Base-by-base conservation (phyloP, 192 early-diverging fungal species). In the Coemansia guatemalensis region DNA sequence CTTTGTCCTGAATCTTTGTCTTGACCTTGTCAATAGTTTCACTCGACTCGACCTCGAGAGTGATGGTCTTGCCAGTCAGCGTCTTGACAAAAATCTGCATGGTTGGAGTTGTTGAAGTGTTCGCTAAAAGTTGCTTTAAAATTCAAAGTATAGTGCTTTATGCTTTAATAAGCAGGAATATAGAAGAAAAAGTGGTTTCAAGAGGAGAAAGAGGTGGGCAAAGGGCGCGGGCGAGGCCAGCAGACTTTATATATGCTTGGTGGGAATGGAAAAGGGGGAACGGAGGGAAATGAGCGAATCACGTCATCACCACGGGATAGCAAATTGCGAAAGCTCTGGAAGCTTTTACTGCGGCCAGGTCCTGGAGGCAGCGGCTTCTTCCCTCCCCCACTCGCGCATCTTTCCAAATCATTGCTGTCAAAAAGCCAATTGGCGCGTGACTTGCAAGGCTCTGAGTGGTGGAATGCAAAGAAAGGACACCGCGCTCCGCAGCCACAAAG, bases 51-150 rank as follows among this genome's bases (percentile, higher is more conserved):
- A 91, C 89, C 74, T 92, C 95, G 26, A 97, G 81, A 65, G 95
- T 97, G 82, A 97, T 95, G 74, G 95, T 97, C 88, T 95, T 97
- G 68, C 95, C 95, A 30, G 95, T 97, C 8, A 97, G 83, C 33
- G 92, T 91, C 86, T 94, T 81, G 54, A 81, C 78, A 44, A 80
- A 80, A 66, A 80, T 80, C 64, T 80, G 71, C 76, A 80, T 79
- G 21, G 48, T 62, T 48, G 56, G 35, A 30, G 35, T 9, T 4
- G 35, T 1, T 12, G 44, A 60, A 50, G 21, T 35, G 44, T n/a
- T 35, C 24, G 2, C 21, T 35, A 23, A 41, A 51, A 3, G 27
- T 57, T 41, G 39, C 24, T 18, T 50, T 3, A 57, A 50, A 60
- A 59, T 32, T n/a, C 8, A 67, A 57, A n/a, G n/a, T 56, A 63